phyloP scores from a whole-genome alignment of 2,329 filamentous ascomycete species.

The Fusarium drepaniforme region DNA sequence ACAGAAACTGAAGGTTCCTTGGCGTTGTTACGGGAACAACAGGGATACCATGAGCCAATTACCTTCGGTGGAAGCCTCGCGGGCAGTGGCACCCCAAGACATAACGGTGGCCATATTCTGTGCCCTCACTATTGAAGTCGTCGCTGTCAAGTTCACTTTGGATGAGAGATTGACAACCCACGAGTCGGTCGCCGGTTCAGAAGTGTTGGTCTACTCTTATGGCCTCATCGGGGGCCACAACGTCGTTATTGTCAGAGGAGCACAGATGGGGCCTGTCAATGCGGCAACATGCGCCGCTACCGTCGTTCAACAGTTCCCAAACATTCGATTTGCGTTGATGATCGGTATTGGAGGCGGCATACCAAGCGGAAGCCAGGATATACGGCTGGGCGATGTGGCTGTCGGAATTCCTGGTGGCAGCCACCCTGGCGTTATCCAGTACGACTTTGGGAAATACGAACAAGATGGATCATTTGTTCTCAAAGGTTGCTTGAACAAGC shows the following conservation, averaged over 20 bases:
- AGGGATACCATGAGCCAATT: not conserved
- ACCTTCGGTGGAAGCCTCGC: not conserved
- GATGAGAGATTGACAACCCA: not conserved
- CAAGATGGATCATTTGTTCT: not conserved
- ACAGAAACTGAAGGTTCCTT: not conserved
- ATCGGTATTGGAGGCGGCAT: not conserved
- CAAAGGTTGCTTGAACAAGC: not conserved
- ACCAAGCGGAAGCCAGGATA: not conserved
- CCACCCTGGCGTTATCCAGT: not conserved
- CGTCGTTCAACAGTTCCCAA: not conserved
- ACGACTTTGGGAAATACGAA: not conserved
- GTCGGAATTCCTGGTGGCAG: not conserved
- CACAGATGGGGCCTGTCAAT: not conserved
- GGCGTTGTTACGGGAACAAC: not conserved
- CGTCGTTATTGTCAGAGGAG: not conserved
- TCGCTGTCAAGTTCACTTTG: not conserved
- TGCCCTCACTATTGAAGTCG: not conserved
- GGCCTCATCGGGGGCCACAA: not conserved
- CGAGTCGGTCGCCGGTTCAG: not conserved
- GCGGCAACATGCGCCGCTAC: not conserved
- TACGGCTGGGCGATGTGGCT: not conserved
- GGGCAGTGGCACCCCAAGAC: not conserved
- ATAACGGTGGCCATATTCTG: not conserved
- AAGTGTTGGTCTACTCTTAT: not conserved
- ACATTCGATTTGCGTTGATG: not conserved